Conservation (phyloP, 176 grass and related monocot species). For the Melocanna baccifera region DNA sequence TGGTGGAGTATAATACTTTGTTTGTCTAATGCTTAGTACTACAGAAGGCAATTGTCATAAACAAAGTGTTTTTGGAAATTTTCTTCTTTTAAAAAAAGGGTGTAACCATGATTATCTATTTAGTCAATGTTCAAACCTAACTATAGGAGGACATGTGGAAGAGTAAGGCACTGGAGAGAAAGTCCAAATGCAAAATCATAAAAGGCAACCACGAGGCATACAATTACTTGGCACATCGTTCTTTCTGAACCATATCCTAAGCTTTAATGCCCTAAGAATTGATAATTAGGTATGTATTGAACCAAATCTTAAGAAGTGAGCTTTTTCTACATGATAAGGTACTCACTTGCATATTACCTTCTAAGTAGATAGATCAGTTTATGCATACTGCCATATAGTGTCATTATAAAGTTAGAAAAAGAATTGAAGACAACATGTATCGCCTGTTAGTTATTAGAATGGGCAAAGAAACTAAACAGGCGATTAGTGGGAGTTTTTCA, state of each 20-base stretch:
- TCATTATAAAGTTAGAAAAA: not conserved
- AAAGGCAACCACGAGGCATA: not conserved
- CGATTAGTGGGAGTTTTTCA: not conserved
- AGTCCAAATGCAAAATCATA: not conserved
- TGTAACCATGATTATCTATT: not conserved
- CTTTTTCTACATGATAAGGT: not conserved
- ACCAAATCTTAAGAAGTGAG: not conserved
- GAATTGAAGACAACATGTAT: not conserved
- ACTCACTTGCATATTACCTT: not conserved
- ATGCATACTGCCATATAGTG: not conserved
- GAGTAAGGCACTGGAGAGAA: not conserved
- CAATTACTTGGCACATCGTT: not conserved
- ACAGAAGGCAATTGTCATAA: not conserved
- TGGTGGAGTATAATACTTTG: not conserved
- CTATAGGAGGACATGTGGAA: not conserved
- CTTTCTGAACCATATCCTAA: not conserved
- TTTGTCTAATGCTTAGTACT: slow-evolving; percentile 4
- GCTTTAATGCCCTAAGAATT: not conserved
- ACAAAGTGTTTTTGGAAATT: not conserved
- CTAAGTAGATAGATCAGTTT: not conserved
- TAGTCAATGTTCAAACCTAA: not conserved
- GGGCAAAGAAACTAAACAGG: not conserved
- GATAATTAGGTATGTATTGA: not conserved
- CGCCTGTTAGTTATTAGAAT: not conserved
- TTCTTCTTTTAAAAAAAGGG: not conserved